Evolutionary conservation across 306 rosid species (phyloP).

Genomic region (Prunus mume): DNA sequence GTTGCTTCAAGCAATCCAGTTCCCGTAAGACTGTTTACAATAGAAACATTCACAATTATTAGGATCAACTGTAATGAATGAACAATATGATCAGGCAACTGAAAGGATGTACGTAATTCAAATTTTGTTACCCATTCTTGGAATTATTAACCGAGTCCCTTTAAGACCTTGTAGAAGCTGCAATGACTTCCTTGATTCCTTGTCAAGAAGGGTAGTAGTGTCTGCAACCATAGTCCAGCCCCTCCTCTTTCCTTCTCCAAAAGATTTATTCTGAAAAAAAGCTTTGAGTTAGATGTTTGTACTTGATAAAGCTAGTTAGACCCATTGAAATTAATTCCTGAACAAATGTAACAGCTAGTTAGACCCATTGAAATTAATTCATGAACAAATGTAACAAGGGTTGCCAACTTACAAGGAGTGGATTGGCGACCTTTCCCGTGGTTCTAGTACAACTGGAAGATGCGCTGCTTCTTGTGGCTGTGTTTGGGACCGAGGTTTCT

Average conservation of each 20-base stretch:
- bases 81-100: background rate
- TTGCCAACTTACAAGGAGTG: conserved; percentile 38
- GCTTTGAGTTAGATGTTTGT: conserved; percentile 13
- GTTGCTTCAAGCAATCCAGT: conserved; percentile 53
- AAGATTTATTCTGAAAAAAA: conserved; percentile 42
- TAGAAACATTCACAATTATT: conserved; percentile 7
- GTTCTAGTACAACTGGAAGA: conserved; percentile 26
- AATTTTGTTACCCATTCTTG: conserved; percentile 60
- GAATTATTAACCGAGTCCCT: conserved; percentile 71
- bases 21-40: conserved; percentile 57
- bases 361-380: conserved; percentile 7
- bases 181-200: conserved; percentile 74
- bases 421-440: conserved; percentile 17
- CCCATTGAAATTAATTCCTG: conserved; percentile 3
- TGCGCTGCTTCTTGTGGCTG: conserved; percentile 34
- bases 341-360: conserved; percentile 19
- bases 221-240: conserved; percentile 79
- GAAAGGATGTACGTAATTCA: conserved; percentile 1
- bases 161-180: conserved; percentile 80
- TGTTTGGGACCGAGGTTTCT: conserved; percentile 25
- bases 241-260: conserved; percentile 34
- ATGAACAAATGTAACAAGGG: conserved; percentile 11
- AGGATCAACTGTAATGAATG: background rate
- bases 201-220: conserved; percentile 65
- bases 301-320: conserved; percentile 9